Evolutionary conservation across 2,329 filamentous ascomycete species (phyloP), one percentile per base, ranked within the genome.

Genomic region (Colletotrichum graminicola): DNA sequence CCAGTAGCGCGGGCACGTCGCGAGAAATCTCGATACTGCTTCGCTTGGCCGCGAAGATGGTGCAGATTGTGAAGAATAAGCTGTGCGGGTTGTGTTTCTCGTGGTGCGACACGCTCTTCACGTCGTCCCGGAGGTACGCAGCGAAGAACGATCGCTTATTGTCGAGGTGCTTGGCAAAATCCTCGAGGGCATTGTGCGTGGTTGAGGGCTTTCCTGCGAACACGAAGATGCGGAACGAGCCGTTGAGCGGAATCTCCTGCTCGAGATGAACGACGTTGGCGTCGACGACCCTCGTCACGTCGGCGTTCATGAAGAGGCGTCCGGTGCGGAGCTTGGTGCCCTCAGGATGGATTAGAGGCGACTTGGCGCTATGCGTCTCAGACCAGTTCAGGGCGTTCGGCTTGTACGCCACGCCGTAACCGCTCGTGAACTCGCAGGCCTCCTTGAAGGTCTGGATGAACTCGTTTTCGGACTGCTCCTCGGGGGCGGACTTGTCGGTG

Each of bases 381-480:
- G 92, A 93, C 93, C 94, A 97, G 83, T 97, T 97, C 81, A 97
- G 87, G 39, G 88, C 82, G 81, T 97, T 98, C 65, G 92, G 87
- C 74, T 91, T 88, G 84, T 97, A 97, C 39, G 91, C 92, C 29
- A 97, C 94, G 72, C 95, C 95, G 79, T 97, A 97, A 69, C 95
- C 95, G 74, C 92, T 94, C 14, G 94, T 97, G 81, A 97, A 97
- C 78, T 96, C 94, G 84, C 94, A 97, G 39, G 91, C 90, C 68
- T 93, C 93, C 80, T 97, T 97, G 86, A 97, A 97, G 0, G 92
- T 94, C 83, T 92, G 92, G 78, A 97, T 90, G 79, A 98, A 97
- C 14, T 93, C 90, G 77, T 95, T 95, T 71, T 93, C 91, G 57
- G 90, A 85, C 5, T 79, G 78, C 6, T 74, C 79, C 23, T 78